These are phyloP conservation scores for Lichtheimia corymbifera DNA, from an alignment of 371 early-diverging fungal species.

Conservation along the genomic window DNA sequence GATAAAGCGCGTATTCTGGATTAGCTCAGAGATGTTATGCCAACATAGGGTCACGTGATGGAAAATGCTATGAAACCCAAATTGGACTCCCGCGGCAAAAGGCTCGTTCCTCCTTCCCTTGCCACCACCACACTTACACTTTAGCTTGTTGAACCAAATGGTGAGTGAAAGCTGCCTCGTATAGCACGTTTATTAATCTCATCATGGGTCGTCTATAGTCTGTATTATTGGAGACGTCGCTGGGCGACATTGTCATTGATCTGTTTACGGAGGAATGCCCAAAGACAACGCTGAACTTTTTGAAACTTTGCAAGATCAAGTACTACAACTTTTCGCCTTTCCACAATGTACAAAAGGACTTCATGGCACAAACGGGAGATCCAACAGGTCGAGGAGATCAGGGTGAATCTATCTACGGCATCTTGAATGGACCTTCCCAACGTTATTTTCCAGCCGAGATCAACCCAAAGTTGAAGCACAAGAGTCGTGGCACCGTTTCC, in stretches of 20 bases:
- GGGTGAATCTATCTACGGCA: slow-evolving; percentile 76
- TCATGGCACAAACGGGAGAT: slow-evolving; percentile 90
- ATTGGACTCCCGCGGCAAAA: too few species aligned
- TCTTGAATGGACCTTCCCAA: slow-evolving; percentile 49
- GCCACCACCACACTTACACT: too few species aligned
- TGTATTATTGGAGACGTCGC: slow-evolving; percentile 88
- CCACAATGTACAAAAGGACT: slow-evolving; percentile 86
- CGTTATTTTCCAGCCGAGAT: slow-evolving; percentile 86
- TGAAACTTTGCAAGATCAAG: slow-evolving; percentile 94
- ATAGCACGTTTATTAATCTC: too few species aligned
- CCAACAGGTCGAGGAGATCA: slow-evolving; percentile 82
- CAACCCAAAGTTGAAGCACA: slow-evolving; percentile 86
- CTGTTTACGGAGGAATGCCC: slow-evolving; percentile 80
- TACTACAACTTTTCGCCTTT: slow-evolving; percentile 90
- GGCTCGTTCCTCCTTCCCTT: too few species aligned
- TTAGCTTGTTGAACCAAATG: too few species aligned
- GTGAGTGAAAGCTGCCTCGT: too few species aligned
- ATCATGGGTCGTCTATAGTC: slow-evolving; percentile 27
- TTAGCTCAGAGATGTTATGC: too few species aligned
- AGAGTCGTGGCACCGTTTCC: slow-evolving; percentile 78
- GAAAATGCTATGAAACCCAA: too few species aligned
- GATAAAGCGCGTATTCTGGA: too few species aligned
- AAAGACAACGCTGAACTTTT: slow-evolving; percentile 79
- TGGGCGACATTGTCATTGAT: slow-evolving; percentile 95
- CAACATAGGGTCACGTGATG: too few species aligned